Base-by-base conservation (phyloP, 1,139 yeast species). In the Meyerozyma athensensis region DNA sequence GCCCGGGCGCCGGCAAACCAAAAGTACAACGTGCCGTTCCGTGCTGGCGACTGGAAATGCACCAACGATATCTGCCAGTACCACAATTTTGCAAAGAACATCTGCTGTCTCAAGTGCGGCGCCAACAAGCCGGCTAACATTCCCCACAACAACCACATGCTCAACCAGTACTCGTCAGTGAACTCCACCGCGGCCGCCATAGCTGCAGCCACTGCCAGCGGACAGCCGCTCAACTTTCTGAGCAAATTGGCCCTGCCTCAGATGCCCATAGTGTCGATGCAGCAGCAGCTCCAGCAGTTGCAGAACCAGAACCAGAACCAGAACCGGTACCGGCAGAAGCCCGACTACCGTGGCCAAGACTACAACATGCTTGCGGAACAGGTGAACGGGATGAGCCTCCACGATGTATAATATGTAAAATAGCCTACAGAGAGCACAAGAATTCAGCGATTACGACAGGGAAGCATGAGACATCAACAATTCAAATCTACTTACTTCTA, bases 41-140 rank as follows among this genome's bases (percentile, higher is more conserved):
- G 97, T 52, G 97, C 97, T 2, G 97, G 97, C 34, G 97, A 90
- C 60, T 90, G 97, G 97, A 89, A 87, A 58, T 89, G 97, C 66
- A 65, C 75, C 21, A 76, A 74, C 46, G 94, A 84, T 39, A 72
- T 77, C 24, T 90, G 97, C 58, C 74, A 79, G 35, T 90, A 89
- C 57, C 97, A 90, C 60, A 90, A 90, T 58, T 90, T 90, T 71
- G 97, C 97, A 6, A 89, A 90, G 53, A 90, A 90, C 58, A 68
- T 86, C 43, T 80, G 81, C 43, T 89, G 97, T 56, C 68, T 89
- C 54, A 82, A 90, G 55, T 89, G 97, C 63, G 95, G 96, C 3
- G 84, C 86, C 1, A 78, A 87, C 30, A 78, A 92, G 46, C 79
- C 80, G 4, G 62, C 69, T 13, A 65, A 71, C 34, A 63, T 72